phyloP scores from a whole-genome alignment of 805 yeast genomes.

The Ogataea paraovalis region DNA sequence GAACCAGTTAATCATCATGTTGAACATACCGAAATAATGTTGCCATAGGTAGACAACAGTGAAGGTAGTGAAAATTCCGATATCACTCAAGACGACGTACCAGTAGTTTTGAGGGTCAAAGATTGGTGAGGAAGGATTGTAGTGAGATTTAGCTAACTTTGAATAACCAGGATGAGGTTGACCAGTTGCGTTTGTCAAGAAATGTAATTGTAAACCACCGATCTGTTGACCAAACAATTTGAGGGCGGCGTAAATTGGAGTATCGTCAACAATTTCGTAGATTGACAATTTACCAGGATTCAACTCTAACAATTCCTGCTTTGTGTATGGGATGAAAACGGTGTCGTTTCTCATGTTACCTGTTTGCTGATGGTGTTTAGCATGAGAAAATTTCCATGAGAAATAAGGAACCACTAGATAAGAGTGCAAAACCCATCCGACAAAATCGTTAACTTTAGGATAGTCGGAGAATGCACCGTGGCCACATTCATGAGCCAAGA shows the following conservation, averaged over 20 bases:
- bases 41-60: slow-evolving; percentile 51
- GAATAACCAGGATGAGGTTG: slow-evolving; percentile 44
- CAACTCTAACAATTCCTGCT: slow-evolving; percentile 38
- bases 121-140: slow-evolving; percentile 51
- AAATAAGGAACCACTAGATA: slow-evolving; percentile 56
- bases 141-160: slow-evolving; percentile 44
- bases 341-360: slow-evolving; percentile 58
- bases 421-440: slow-evolving; percentile 61
- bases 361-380: slow-evolving; percentile 61
- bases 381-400: slow-evolving; percentile 58
- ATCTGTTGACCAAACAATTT: slow-evolving; percentile 49
- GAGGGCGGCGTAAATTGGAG: slow-evolving; percentile 46
- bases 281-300: slow-evolving; percentile 31
- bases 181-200: slow-evolving; percentile 54
- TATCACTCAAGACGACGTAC: slow-evolving; percentile 51
- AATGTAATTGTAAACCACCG: slow-evolving; percentile 51
- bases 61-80: slow-evolving; percentile 46
- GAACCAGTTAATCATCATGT: slow-evolving; percentile 51
- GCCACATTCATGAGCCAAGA: slow-evolving; percentile 63
- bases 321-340: slow-evolving; percentile 56
- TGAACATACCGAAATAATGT: slow-evolving; percentile 43
- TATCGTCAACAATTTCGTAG: slow-evolving; percentile 48
- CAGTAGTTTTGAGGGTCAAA: slow-evolving; percentile 53
- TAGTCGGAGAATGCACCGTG: slow-evolving; percentile 60
- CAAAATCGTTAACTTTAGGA: slow-evolving; percentile 46